phyloP scores from a whole-genome alignment of 768 basidiomycete genomes.

The Suillus variegatus region DNA sequence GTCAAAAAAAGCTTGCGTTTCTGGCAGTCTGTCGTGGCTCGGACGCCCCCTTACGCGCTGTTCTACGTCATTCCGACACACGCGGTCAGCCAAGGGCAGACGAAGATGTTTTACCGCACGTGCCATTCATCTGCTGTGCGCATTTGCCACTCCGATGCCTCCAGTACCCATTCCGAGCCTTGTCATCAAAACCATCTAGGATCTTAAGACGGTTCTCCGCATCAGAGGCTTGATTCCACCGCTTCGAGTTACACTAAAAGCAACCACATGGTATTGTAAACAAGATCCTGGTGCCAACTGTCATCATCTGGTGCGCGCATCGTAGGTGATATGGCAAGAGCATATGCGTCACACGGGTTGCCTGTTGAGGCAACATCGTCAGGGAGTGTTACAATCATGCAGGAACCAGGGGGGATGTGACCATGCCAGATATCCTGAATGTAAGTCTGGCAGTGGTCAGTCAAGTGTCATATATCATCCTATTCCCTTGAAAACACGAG shows the following conservation, averaged over 20 bases:
- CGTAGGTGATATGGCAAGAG: conserved; percentile 31
- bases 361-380: not conserved
- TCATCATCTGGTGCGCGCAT: conserved; percentile 32
- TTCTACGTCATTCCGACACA: not conserved
- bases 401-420: conserved; percentile 25
- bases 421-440: conserved; percentile 18
- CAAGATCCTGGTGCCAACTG: conserved; percentile 34
- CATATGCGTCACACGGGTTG: not conserved
- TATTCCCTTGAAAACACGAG: conserved; percentile 5
- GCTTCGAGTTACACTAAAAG: conserved; percentile 26
- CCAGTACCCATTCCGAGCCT: conserved; percentile 10
- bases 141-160: conserved; percentile 3
- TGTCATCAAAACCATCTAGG: conserved; percentile 8
- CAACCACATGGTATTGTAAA: conserved; percentile 36
- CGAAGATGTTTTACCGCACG: conserved; percentile 10
- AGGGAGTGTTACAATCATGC: conserved; percentile 20
- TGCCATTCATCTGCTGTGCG: conserved; percentile 6
- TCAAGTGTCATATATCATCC: conserved; percentile 17
- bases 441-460: conserved; percentile 20
- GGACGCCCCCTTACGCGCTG: not conserved
- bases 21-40: not conserved
- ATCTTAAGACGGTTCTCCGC: not conserved
- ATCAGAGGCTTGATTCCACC: conserved; percentile 21
- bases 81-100: not conserved
- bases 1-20: not conserved